A percentile compares a stretch with the other conserved stretches of the same genome.
Evolutionary conservation across 2,329 filamentous ascomycete genomes (phyloP).

Genomic region (Pseudogymnoascus sp.): DNA sequence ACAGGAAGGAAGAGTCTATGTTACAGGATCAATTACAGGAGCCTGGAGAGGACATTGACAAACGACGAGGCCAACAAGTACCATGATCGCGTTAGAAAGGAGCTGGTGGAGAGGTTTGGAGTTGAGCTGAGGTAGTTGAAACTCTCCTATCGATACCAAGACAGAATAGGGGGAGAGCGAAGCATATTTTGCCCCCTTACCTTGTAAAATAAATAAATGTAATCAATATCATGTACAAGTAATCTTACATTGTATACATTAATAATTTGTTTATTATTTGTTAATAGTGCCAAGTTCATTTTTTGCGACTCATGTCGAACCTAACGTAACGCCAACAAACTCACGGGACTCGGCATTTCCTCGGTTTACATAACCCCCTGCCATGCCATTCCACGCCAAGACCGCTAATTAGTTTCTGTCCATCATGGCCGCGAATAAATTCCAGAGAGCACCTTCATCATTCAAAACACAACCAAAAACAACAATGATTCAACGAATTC

Average conservation of each 20-base stretch:
- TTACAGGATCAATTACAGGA: constrained; percentile 90
- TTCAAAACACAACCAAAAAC: constrained; percentile 13
- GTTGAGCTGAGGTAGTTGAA: constrained; percentile 63
- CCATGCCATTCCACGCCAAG: constrained; percentile 3
- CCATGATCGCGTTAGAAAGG: constrained; percentile 59
- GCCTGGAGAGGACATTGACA: constrained; percentile 81
- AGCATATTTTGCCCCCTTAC: not conserved
- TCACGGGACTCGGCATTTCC: not conserved
- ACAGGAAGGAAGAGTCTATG: constrained; percentile 77
- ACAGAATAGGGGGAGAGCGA: not conserved
- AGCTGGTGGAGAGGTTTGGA: constrained; percentile 62
- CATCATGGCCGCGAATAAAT: constrained; percentile 3
- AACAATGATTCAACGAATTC: constrained; percentile 43
- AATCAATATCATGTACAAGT: not conserved
- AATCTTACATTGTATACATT: constrained; percentile 2
- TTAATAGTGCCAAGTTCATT: not conserved
- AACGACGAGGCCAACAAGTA: constrained; percentile 71
- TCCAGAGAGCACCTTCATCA: not conserved
- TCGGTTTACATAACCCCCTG: constrained; percentile 7
- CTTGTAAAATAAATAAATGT: constrained; percentile 1
- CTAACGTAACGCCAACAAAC: constrained; percentile 5
- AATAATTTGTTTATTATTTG: not conserved
- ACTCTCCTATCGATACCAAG: not conserved
- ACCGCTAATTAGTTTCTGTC: constrained; percentile 6
- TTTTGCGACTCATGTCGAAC: not conserved